Evolutionary conservation across 495 filamentous ascomycete species (phyloP).

Genomic region (Xylaria scruposa): DNA sequence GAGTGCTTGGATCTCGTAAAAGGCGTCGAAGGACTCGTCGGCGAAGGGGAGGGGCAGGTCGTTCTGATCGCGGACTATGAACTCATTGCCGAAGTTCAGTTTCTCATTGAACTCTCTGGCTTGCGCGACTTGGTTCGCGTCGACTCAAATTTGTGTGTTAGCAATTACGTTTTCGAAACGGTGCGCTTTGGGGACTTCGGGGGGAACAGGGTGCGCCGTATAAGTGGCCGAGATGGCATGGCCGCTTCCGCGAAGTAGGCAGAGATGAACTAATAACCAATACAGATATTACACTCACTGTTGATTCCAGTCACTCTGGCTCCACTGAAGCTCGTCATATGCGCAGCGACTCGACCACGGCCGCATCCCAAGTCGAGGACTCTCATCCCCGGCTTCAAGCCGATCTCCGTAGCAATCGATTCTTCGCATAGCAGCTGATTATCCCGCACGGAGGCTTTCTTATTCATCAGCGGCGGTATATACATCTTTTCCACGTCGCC

Average conservation of each 20-base stretch:
- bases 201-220: neutral
- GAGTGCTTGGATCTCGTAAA: constrained; percentile 70
- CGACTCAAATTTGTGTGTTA: constrained; percentile 41
- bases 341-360: constrained; percentile 65
- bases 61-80: constrained; percentile 65
- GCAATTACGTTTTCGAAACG: neutral
- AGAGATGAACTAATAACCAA: neutral
- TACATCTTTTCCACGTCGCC: constrained; percentile 75
- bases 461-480: constrained; percentile 68
- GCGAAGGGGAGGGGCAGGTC: constrained; percentile 63
- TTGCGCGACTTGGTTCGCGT: constrained; percentile 66
- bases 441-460: constrained; percentile 58
- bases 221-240: neutral
- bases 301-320: constrained; percentile 66
- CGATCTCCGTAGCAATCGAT: constrained; percentile 61
- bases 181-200: neutral
- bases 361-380: constrained; percentile 68
- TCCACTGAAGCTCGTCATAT: constrained; percentile 63
- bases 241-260: too few species aligned
- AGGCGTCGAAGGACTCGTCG: constrained; percentile 63
- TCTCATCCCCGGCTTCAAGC: constrained; percentile 55
- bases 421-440: constrained; percentile 67
- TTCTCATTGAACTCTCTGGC: constrained; percentile 59
- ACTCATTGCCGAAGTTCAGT: constrained; percentile 58
- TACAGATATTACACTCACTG: constrained; percentile 34